Percentiles rank a stretch among this genome's conserved stretches.
phyloP scores from a whole-genome alignment of 2,329 filamentous ascomycete species.

The Fusarium sp. region DNA sequence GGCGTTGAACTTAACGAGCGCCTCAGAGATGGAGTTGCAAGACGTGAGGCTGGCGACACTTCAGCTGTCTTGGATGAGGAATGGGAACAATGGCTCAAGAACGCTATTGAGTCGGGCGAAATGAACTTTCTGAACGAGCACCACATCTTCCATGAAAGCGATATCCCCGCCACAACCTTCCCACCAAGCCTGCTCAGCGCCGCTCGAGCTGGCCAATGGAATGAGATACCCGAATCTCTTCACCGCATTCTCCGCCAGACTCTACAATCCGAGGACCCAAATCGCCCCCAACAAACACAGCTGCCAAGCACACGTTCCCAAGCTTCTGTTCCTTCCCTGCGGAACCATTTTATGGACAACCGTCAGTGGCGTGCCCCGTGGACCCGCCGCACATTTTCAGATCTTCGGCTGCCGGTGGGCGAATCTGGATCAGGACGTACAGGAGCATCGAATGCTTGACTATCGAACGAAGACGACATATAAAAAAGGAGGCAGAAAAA shows the following conservation, averaged over 20 bases:
- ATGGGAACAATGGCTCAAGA: conserved; percentile 82
- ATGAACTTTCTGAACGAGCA: conserved; percentile 61
- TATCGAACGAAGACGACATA: conserved; percentile 11
- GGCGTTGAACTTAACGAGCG: conserved; percentile 73
- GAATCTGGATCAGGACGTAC: conserved; percentile 48
- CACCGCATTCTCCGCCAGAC: conserved; percentile 65
- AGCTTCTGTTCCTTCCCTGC: conserved; percentile 26
- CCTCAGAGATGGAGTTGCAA: conserved; percentile 73
- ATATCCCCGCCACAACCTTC: conserved; percentile 57
- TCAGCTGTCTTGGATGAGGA: conserved; percentile 75
- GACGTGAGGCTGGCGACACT: conserved; percentile 71
- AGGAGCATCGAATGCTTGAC: conserved; percentile 38
- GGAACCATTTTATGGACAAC: conserved; percentile 38
- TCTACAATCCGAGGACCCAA: conserved; percentile 56
- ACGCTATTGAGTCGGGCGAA: conserved; percentile 74
- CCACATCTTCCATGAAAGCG: conserved; percentile 53
- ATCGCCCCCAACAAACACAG: conserved; percentile 36
- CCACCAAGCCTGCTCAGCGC: conserved; percentile 66
- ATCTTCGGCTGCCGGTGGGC: conserved; percentile 58
- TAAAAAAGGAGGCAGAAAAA: conserved; percentile 32
- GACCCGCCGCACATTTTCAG: conserved; percentile 49
- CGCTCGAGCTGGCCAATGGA: conserved; percentile 69
- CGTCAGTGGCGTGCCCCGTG: conserved; percentile 33
- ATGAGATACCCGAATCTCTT: conserved; percentile 68
- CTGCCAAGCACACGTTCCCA: conserved; percentile 23